Base-by-base conservation (phyloP, 2,329 filamentous ascomycete genomes). In the Stagonosporopsis chrysanthemi region DNA sequence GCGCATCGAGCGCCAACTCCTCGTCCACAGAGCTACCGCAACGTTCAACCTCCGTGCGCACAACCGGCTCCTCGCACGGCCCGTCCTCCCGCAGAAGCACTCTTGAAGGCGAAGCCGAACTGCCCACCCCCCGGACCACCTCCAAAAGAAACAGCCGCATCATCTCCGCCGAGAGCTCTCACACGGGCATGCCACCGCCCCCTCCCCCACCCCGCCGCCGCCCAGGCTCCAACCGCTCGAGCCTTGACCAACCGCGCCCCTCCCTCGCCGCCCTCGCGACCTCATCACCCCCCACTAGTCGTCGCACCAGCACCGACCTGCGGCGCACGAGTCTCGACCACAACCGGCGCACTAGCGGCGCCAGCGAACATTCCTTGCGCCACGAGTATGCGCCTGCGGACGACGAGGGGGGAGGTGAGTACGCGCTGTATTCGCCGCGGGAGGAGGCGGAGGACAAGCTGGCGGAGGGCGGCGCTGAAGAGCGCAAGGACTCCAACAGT, bases 181-280 rank as follows among this genome's bases (percentile, higher is more conserved):
- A 46, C 19, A 45, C 42, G 14, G 14, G 31, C 15, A 68, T 73
- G 62, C 61, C 68, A 9, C 70, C 71, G 4, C 73, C 73, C 2
- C 70, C 72, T 14, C 57, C 29, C 45, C 69, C 74, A 2, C 73
- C 73, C 1, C 73, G 73, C 2, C 70, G 70, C 6, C 68, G 72
- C 3, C 68, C 69, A n/a, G 67, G 69, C 52, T 74, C 72, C n/a
- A 65, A 61, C 7, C 69, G 73, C 36, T 68, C 70, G 4, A 73
- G 70, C 50, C 58, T 75, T 26, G 74, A 76, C 46, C 65, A 67
- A 50, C 67, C 69, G 53, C 65, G 70, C 1, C 71, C 72, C 1
- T 48, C 44, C 17, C 42, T 44, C n/a, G 14, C 23, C 3, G n/a
- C 60, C 3, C 44, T 33, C 14, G 31, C 62, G 2, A 56, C 59